These are phyloP conservation scores for Paraphaeosphaeria sporulosa DNA, from an alignment of 2,329 filamentous ascomycete species.

Conservation along the genomic window DNA sequence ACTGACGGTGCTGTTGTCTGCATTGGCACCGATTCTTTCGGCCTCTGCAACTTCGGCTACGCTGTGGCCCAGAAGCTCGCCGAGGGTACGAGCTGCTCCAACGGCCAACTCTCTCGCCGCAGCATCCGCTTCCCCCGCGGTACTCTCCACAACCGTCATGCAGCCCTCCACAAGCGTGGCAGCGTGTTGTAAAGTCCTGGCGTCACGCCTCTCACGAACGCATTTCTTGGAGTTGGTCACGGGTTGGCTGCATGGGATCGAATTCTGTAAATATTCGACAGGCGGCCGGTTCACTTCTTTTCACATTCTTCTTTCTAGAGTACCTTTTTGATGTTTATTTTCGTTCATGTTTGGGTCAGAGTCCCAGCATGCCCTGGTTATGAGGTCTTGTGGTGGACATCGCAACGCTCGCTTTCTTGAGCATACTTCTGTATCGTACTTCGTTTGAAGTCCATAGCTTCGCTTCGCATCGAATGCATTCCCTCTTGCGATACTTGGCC, in stretches of 20 bases:
- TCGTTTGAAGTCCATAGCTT: slow-evolving; percentile 9
- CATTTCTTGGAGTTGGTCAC: slow-evolving; percentile 17
- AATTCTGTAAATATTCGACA: background rate
- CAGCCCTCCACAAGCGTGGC: slow-evolving; percentile 10
- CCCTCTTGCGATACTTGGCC: background rate
- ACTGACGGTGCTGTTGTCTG: slow-evolving; percentile 54
- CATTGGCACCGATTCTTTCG: slow-evolving; percentile 52
- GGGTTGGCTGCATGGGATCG: slow-evolving; percentile 6
- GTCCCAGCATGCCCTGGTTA: slow-evolving; percentile 18
- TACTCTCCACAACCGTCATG: slow-evolving; percentile 8
- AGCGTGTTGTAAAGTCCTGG: slow-evolving; percentile 1
- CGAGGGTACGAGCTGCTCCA: slow-evolving; percentile 51
- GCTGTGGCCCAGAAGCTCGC: slow-evolving; percentile 52
- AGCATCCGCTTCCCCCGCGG: slow-evolving; percentile 9
- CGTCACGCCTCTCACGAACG: background rate
- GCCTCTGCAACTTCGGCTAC: slow-evolving; percentile 54
- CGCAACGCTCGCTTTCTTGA: slow-evolving; percentile 8
- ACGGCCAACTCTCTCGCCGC: slow-evolving; percentile 40
- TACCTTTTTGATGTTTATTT: slow-evolving; percentile 14
- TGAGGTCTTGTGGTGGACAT: slow-evolving; percentile 14
- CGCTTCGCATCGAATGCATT: slow-evolving; percentile 10
- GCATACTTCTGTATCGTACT: slow-evolving; percentile 6
- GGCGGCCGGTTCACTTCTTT: slow-evolving; percentile 2
- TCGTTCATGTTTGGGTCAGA: slow-evolving; percentile 20
- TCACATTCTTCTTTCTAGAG: slow-evolving; percentile 9